Conservation (phyloP, 148 eudicot species). For the Pouteria glomerata region DNA sequence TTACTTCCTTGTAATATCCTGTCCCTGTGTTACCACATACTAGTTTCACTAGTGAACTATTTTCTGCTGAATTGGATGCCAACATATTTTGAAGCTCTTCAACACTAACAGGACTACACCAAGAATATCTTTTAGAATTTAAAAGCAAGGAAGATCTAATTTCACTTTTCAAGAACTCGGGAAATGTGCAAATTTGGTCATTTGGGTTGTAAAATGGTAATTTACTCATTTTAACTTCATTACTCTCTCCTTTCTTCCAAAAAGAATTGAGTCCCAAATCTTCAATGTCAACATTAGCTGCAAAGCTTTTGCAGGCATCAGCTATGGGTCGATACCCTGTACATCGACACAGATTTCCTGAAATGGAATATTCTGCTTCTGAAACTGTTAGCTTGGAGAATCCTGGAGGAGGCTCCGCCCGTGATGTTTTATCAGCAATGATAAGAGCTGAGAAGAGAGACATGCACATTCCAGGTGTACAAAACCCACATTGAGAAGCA, state of each 20-base stretch:
- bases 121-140: slow-evolving; percentile 46
- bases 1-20: slow-evolving; percentile 76
- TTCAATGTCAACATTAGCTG: slow-evolving; percentile 81
- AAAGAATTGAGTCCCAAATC: slow-evolving; percentile 81
- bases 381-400: slow-evolving; percentile 66
- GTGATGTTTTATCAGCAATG: slow-evolving; percentile 55
- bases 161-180: slow-evolving; percentile 58
- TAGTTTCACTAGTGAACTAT: slow-evolving; percentile 35
- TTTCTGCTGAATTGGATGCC: slow-evolving; percentile 20
- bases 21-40: slow-evolving; percentile 81
- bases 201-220: slow-evolving; percentile 52
- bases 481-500: slow-evolving; percentile 94
- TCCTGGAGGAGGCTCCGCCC: slow-evolving; percentile 42
- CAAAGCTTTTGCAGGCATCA: slow-evolving; percentile 96
- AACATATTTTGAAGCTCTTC: slow-evolving; percentile 55
- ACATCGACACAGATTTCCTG: slow-evolving; percentile 92
- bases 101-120: slow-evolving; percentile 62
- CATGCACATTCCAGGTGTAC: slow-evolving; percentile 93
- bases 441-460: slow-evolving; percentile 84
- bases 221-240: slow-evolving; percentile 40
- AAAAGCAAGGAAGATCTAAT: slow-evolving; percentile 27
- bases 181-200: slow-evolving; percentile 40
- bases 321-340: slow-evolving; percentile 94
- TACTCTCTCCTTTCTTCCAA: slow-evolving; percentile 59
- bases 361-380: slow-evolving; percentile 75